Base-by-base conservation (phyloP, 768 basidiomycete genomes). In the Mycena polygramma region DNA sequence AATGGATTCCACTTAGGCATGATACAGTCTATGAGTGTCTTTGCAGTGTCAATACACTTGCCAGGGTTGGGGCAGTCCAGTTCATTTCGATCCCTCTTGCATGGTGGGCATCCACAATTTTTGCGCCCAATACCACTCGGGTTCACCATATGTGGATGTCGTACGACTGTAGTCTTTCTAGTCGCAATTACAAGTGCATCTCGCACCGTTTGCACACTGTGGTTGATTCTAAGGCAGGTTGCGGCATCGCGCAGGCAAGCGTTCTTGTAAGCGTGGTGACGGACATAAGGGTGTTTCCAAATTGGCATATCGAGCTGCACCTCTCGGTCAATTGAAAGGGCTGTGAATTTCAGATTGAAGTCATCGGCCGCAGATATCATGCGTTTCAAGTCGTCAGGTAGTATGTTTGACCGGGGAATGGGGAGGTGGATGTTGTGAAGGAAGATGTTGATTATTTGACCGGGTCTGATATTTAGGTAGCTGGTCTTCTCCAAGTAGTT, bases 251-350 rank as follows among this genome's bases (percentile, higher is more conserved):
- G 7, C 17, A 35, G 61, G 36, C 49, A 24, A 49, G 57, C 57
- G 41, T 61, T 61, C 37, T 49, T 36, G 11, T 48, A 61, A 61
- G 26, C 45, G 49, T 9, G 30, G 8, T 53, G 14, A 20, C 24
- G 9, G 48, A 39, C n/a, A 53, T 35, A 17, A 11, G 48, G 61
- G 51, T 63, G 61, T 37, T 39, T 39, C 61, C 61, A 49, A n/a
- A 61, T 36, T 4, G 59, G 59, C 59, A 61, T 61, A 19, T 63
- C 49, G 19, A 63, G 51, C 19, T 52, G 48, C 24, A 63, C 24
- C 7, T 63, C 36, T 37, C n/a, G n/a, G n/a, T n/a, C n/a, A n/a
- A n/a, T n/a, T n/a, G n/a, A n/a, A n/a, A n/a, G n/a, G n/a, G n/a
- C n/a, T n/a, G n/a, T n/a, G n/a, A n/a, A n/a, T n/a, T n/a, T n/a